These are phyloP conservation scores for Dalbergia cochinchinensis DNA, from an alignment of 306 rosid species.

Conservation along the genomic window DNA sequence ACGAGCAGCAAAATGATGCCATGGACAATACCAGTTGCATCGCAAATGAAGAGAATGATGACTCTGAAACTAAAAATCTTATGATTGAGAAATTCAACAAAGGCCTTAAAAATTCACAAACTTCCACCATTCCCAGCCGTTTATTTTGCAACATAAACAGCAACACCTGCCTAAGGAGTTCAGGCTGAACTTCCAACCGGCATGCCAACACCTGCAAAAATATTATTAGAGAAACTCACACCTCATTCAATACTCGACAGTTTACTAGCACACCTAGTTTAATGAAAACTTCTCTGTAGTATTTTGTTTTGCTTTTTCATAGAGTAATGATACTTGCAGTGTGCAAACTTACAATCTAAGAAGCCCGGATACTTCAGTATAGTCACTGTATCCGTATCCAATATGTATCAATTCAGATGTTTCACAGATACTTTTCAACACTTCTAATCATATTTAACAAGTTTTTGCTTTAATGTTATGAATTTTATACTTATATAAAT, in stretches of 20 bases:
- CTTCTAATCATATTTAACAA: too few relatives aligned
- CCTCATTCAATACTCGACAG: slow-evolving; percentile 39
- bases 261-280: slow-evolving; percentile 25
- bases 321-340: neutral
- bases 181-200: slow-evolving; percentile 76
- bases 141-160: slow-evolving; percentile 67
- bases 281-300: neutral
- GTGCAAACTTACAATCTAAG: neutral
- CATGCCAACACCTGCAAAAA: slow-evolving; percentile 70
- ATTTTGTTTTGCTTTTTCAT: slow-evolving; percentile 16
- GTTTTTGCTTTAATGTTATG: too few relatives aligned
- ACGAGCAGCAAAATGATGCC: slow-evolving; percentile 78
- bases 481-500: too few relatives aligned
- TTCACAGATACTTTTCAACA: too few relatives aligned
- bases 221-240: slow-evolving; percentile 21
- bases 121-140: slow-evolving; percentile 66
- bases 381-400: too few relatives aligned
- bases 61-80: slow-evolving; percentile 62
- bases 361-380: too few relatives aligned
- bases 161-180: slow-evolving; percentile 83
- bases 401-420: too few relatives aligned
- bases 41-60: slow-evolving; percentile 62
- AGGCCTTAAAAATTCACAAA: slow-evolving; percentile 80
- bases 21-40: slow-evolving; percentile 66
- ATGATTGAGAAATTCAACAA: slow-evolving; percentile 66